Conservation (phyloP, 192 early-diverging fungal genomes). For the Coemansia sp. region DNA sequence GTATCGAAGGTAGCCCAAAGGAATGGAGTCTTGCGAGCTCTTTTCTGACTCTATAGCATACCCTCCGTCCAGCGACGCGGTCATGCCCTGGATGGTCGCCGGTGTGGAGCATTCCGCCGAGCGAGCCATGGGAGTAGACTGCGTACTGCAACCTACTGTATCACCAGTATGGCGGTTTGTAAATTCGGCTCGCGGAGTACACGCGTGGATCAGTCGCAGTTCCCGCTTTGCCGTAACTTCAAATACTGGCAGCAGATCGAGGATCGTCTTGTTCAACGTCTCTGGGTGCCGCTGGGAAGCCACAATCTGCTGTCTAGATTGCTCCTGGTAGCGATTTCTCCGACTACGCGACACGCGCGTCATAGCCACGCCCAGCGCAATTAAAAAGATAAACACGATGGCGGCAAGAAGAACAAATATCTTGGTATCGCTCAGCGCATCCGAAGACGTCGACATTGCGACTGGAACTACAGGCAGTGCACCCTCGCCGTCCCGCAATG, state of each 20-base stretch:
- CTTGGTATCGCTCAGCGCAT: constrained; percentile 54
- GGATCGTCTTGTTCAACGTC: constrained; percentile 51
- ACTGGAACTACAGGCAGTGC: constrained; percentile 6
- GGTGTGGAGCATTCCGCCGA: constrained; percentile 11
- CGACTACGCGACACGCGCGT: constrained; percentile 45
- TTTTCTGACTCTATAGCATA: constrained; percentile 32
- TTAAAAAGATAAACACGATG: constrained; percentile 52
- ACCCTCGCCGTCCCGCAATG: constrained; percentile 8
- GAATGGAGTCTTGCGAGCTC: constrained; percentile 10
- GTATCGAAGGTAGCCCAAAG: constrained; percentile 3
- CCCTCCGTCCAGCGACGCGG: not conserved
- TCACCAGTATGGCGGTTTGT: constrained; percentile 27
- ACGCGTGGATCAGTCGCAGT: constrained; percentile 28
- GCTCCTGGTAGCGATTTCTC: constrained; percentile 26
- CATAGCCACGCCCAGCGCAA: constrained; percentile 53
- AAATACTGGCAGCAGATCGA: constrained; percentile 49
- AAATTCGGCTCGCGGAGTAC: constrained; percentile 14
- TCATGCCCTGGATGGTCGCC: not conserved
- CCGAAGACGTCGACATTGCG: constrained; percentile 17
- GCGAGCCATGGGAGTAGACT: not conserved
- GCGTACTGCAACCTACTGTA: not conserved
- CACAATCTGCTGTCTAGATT: constrained; percentile 24
- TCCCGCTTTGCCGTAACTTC: constrained; percentile 46
- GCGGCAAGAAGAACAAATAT: constrained; percentile 53
- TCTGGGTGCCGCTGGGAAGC: constrained; percentile 23